Evolutionary conservation across 805 yeast species (phyloP), one percentile per base, ranked within the genome.

Genomic region (Komagataella pastoris): DNA sequence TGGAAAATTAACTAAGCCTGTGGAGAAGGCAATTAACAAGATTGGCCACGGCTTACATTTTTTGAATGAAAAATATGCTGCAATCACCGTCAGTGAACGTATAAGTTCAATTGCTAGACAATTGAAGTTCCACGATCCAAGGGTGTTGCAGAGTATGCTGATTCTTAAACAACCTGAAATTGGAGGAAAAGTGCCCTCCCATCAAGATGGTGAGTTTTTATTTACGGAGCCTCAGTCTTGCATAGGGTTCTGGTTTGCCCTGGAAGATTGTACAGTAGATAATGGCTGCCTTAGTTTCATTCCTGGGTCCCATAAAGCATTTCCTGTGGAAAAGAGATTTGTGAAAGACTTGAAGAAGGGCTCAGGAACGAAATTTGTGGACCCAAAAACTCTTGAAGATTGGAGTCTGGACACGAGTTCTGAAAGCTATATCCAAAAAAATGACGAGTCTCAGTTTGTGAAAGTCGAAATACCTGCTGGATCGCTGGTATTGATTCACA

Each of bases 201-300:
- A 86, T 59, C 85, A 82, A 51, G 95, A 86, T 61, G 88, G 80
- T 2, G 79, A 80, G 2, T 86, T 86, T 57, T 68, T 86, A 23
- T 85, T 72, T 63, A 85, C 93, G 0, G 69, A 78, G 17, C 95
- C 95, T 3, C 81, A 76, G 50, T 67, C 79, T 2, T 88, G 89
- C 1, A 63, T 85, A 45, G 95, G 95, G 2, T 86, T 83, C 61
- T 85, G 95, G 95, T 78, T 80, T 60, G 90, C 93, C 0, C 65
- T 85, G 55, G 88, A 86, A 58, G 85, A 83, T 58, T 85, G 93
- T 61, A 80, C 83, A 1, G 53, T 61, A 1, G 67, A 65, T 4
- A 85, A 85, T 63, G 93, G 95, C 0, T 84, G 91, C 53, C 67
- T 85, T 17, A 75, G 80, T 53, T 84, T 74, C 58, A 70, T 76